Evolutionary conservation across 805 yeast species (phyloP).

Genomic region (Lipomyces mesembrius): DNA sequence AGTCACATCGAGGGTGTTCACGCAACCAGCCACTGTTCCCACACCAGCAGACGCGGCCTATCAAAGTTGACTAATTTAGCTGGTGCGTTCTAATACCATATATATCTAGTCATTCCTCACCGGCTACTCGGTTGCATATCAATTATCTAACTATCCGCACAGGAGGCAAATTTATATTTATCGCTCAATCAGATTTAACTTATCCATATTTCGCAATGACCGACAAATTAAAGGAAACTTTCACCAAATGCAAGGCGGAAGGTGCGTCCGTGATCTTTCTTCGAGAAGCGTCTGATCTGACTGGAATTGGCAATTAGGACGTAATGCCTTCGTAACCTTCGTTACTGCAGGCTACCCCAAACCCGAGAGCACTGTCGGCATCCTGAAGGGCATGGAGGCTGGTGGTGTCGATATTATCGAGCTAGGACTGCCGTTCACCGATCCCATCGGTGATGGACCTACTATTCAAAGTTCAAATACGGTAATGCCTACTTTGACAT

Average conservation of each 20-base stretch:
- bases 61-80: background rate
- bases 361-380: conserved; percentile 82
- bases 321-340: conserved; percentile 89
- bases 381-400: conserved; percentile 83
- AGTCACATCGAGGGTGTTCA: too few relatives aligned
- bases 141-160: background rate
- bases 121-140: background rate
- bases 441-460: conserved; percentile 99
- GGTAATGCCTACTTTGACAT: conserved; percentile 38
- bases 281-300: background rate
- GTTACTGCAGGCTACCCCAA: conserved; percentile 95
- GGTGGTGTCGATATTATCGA: conserved; percentile 97
- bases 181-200: too few relatives aligned
- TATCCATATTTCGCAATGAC: conserved; percentile 18
- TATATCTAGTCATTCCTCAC: background rate
- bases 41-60: background rate
- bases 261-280: conserved; percentile 14
- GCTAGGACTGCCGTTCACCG: conserved; percentile 94
- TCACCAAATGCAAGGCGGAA: conserved; percentile 34
- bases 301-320: conserved; percentile 48
- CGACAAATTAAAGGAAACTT: conserved; percentile 20
- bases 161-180: background rate
- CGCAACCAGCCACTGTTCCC: background rate
- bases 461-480: conserved; percentile 89
- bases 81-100: background rate